Evolutionary conservation across 1,284 basidiomycete genomes (phyloP).

Genomic region (Irpex lacteus): DNA sequence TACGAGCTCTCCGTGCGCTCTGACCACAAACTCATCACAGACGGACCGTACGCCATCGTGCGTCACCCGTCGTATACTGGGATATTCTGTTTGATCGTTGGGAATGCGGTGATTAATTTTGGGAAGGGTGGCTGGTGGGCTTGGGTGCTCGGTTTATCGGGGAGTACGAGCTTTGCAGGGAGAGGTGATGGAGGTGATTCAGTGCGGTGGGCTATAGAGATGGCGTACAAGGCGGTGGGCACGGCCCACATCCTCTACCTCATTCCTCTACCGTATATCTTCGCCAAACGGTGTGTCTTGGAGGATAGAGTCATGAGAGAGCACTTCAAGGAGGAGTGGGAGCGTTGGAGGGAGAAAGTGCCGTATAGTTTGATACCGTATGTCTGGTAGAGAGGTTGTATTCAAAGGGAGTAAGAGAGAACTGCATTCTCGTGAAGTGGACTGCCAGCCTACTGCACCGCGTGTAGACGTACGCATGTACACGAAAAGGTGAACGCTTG

Average conservation of each 20-base stretch:
- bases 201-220: too few species aligned
- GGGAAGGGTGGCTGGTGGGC: neutral
- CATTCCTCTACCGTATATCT: neutral
- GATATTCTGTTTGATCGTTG: neutral
- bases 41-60: conserved; percentile 4
- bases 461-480: too few species aligned
- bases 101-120: neutral
- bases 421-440: too few species aligned
- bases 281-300: neutral
- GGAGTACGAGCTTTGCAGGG: neutral
- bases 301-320: neutral
- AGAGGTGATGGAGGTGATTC: neutral
- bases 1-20: neutral
- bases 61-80: conserved; percentile 2
- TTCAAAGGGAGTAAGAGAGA: too few species aligned
- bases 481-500: too few species aligned
- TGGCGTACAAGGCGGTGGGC: too few species aligned
- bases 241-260: neutral
- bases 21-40: conserved; percentile 1
- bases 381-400: neutral
- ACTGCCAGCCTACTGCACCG: too few species aligned
- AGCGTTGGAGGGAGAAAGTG: neutral
- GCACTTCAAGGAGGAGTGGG: neutral
- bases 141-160: neutral
- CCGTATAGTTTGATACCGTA: neutral